Evolutionary conservation across 2,329 filamentous ascomycete genomes (phyloP).

Genomic region (Pestalotiopsis sp.): DNA sequence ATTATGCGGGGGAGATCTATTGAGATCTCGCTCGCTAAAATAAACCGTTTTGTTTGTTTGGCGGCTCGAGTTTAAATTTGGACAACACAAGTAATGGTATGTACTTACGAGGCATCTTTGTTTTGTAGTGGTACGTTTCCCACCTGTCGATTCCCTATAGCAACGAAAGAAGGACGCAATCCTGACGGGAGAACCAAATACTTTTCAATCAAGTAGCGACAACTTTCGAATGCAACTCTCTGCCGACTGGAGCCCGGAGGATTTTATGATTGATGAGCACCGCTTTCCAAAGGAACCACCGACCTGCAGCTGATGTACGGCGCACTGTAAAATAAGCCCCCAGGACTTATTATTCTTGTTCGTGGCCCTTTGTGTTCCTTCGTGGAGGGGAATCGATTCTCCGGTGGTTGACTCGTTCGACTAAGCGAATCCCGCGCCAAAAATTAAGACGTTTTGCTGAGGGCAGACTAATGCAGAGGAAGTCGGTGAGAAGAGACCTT

Average conservation of each 20-base stretch:
- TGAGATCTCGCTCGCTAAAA: conserved; percentile 6
- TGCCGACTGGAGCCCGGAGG: neutral
- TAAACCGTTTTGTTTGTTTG: neutral
- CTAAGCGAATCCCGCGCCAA: neutral
- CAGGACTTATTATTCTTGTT: neutral
- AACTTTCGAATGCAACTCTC: neutral
- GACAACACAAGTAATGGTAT: neutral
- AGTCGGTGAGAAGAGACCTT: neutral
- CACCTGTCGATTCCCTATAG: too few species aligned
- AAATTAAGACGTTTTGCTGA: neutral
- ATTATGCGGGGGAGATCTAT: neutral
- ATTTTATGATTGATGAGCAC: neutral
- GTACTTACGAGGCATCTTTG: conserved; percentile 7
- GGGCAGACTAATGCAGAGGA: neutral
- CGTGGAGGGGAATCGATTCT: neutral
- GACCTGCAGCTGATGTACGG: neutral
- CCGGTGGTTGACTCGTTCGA: neutral
- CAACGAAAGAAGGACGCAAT: too few species aligned
- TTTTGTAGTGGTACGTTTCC: neutral
- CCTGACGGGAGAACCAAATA: too few species aligned
- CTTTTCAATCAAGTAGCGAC: neutral
- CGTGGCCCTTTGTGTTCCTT: too few species aligned
- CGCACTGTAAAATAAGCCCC: neutral
- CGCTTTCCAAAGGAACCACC: neutral
- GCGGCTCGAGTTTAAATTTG: neutral